A percentile compares a stretch with the other conserved stretches of the same genome.
Conservation (phyloP, 768 basidiomycete species). For the Cytidiella melzeri region DNA sequence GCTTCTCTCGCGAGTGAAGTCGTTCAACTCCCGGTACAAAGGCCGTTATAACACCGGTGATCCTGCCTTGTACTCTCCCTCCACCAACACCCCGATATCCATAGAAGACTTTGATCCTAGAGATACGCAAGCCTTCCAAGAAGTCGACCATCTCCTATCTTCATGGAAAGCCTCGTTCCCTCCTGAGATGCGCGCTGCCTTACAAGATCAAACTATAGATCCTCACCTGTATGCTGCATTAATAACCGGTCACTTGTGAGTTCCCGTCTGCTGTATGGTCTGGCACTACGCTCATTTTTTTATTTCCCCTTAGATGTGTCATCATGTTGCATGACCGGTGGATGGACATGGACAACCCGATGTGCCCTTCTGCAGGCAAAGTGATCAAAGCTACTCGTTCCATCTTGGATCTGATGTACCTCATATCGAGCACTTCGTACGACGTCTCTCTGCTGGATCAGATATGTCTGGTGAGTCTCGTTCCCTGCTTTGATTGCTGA, state of each 20-base stretch:
- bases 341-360: conserved; percentile 49
- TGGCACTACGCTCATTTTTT: too few species aligned
- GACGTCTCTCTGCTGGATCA: conserved; percentile 65
- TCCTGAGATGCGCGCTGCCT: conserved; percentile 46
- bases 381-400: conserved; percentile 61
- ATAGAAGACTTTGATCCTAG: conserved; percentile 43
- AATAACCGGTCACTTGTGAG: conserved; percentile 16
- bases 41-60: conserved; percentile 57
- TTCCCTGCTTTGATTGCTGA: neutral
- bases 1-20: conserved; percentile 54
- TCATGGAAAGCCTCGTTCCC: conserved; percentile 59
- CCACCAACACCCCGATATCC: neutral
- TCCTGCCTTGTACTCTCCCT: conserved; percentile 33
- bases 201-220: conserved; percentile 46
- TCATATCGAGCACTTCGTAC: conserved; percentile 62
- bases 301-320: conserved; percentile 44
- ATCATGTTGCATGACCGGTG: conserved; percentile 76
- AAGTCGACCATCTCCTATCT: conserved; percentile 52
- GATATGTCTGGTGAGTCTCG: conserved; percentile 56
- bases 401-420: conserved; percentile 61
- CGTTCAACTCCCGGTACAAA: conserved; percentile 63
- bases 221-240: conserved; percentile 44
- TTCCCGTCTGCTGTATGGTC: too few species aligned
- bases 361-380: conserved; percentile 63
- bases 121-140: conserved; percentile 55